phyloP scores from a whole-genome alignment of 1,284 basidiomycete species.

The Melampsora americana region DNA sequence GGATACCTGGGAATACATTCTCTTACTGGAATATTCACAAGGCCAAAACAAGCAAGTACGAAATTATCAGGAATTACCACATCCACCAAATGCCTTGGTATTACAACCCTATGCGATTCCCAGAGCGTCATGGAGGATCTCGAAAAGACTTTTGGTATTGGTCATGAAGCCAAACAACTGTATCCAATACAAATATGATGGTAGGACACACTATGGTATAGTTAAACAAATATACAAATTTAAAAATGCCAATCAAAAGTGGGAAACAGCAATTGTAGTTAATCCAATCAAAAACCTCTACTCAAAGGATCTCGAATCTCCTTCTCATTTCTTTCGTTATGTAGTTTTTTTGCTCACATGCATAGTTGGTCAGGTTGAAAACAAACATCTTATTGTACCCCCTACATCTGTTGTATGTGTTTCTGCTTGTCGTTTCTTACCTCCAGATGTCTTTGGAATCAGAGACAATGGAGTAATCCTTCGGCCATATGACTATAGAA shows the following conservation, averaged over 20 bases:
- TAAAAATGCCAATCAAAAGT: not conserved
- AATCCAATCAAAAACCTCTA: not conserved
- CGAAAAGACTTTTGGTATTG: not conserved
- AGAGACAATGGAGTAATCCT: not conserved
- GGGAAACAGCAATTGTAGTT: not conserved
- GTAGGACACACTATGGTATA: too few relatives aligned
- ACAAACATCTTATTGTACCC: too few relatives aligned
- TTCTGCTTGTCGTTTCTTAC: slow-evolving; percentile 8
- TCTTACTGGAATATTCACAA: not conserved
- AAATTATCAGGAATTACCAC: not conserved
- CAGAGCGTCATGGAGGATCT: not conserved
- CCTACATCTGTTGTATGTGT: not conserved
- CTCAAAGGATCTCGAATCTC: not conserved
- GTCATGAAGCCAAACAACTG: not conserved
- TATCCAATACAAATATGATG: not conserved
- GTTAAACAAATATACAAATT: too few relatives aligned
- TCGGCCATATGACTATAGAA: not conserved
- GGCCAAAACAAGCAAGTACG: not conserved
- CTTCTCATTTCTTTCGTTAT: not conserved
- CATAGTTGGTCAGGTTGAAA: not conserved
- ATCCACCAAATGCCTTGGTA: not conserved
- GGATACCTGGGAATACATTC: not conserved
- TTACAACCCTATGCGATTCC: not conserved
- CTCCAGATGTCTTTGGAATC: slow-evolving; percentile 10
- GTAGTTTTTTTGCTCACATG: not conserved